Evolutionary conservation across 139 green algal species (phyloP), one percentile per base, ranked within the genome.

Genomic region (Asterochloris erici): DNA sequence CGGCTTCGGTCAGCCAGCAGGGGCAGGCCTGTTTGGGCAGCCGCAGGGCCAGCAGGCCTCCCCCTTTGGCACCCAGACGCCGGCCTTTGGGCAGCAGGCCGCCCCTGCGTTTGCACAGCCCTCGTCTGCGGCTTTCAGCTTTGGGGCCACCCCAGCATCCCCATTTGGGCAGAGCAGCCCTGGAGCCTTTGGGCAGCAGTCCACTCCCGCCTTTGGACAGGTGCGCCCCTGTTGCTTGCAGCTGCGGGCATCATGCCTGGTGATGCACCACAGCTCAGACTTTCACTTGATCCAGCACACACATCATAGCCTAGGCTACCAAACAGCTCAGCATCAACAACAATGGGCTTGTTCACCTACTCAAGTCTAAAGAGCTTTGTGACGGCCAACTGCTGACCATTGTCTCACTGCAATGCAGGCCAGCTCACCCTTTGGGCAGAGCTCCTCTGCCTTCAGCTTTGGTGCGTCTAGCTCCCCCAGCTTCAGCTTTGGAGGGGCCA

Each of bases 371-470:
- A 54, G 38, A 54, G 38, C 38, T 54, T 54, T 54, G 4, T 54
- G 38, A 54, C 38, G 6, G 38, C 4, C 38, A 54, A 54, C 38
- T 54, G 38, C 38, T 54, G 38, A 54, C 38, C 38, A 2, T 10
- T 54, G 38, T 54, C 38, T 54, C 66, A 9, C 66, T 73, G 2
- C 38, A 54, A 54, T 78, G 23, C n/a, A 77, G 17, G 75, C 61
- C 23, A 66, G 83, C 14, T 79, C 89, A 19, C 88, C 86, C 9
- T 94, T 94, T 88, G 91, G 88, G 11, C 78, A 82, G 78, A 63
- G 62, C 24, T 63, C 78, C 13, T 68, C 78, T 82, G 78, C 66
- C 28, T 82, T 82, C n/a, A n/a, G 38, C 38, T 54, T 54, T 54
- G 38, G 38, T 6, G 38, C 73, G n/a, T 62, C 73, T 70, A 62